Conservation (phyloP, 257 asterid genomes). For the Anisodus tanguticus region DNA sequence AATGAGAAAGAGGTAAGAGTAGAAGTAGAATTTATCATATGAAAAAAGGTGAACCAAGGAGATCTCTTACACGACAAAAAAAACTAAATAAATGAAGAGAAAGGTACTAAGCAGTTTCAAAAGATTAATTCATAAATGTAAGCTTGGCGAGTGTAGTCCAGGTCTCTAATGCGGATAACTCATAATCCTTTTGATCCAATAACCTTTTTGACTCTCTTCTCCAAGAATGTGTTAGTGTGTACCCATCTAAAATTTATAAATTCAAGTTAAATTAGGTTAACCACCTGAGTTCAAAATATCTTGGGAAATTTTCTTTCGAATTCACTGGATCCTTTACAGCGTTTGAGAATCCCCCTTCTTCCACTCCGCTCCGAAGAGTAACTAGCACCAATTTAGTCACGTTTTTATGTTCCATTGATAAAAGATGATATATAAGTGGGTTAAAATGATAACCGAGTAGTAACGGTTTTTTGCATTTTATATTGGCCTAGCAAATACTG, state of each 20-base stretch:
- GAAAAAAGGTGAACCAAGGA: neutral
- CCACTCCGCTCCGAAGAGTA: neutral
- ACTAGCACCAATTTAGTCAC: too few species aligned
- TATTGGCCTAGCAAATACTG: too few species aligned
- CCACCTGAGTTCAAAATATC: neutral
- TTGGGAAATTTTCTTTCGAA: neutral
- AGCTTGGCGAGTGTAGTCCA: neutral
- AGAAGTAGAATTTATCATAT: neutral
- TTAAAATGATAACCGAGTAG: too few species aligned
- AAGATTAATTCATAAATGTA: neutral
- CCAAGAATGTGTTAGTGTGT: neutral
- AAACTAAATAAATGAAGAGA: neutral
- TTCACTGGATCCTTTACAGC: neutral
- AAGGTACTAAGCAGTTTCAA: neutral
- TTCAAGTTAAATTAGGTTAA: neutral
- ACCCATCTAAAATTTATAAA: neutral
- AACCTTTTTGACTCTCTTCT: neutral
- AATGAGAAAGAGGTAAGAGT: neutral
- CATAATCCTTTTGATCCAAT: neutral
- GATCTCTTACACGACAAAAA: neutral
- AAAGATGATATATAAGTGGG: too few species aligned
- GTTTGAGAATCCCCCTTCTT: neutral
- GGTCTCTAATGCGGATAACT: neutral
- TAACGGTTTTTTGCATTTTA: too few species aligned
- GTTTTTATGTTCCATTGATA: too few species aligned